A percentile compares a stretch with the other conserved stretches of the same genome.
phyloP scores from a whole-genome alignment of 2,329 filamentous ascomycete genomes.

The Fusarium sp. region DNA sequence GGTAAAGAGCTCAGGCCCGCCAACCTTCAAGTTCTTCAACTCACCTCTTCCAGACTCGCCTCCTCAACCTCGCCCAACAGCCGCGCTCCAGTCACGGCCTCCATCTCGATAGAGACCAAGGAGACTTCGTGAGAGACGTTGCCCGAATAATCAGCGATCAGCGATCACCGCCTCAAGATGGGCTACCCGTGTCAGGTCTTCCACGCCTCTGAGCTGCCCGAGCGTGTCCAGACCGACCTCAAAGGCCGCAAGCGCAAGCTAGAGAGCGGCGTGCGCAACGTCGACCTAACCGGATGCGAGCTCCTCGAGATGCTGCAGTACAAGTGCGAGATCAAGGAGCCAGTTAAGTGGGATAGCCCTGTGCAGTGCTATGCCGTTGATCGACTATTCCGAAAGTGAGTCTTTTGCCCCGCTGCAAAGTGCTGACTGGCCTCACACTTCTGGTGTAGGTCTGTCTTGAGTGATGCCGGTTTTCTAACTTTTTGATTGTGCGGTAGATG shows the following conservation, averaged over 20 bases:
- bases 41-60: constrained; percentile 69
- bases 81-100: constrained; percentile 57
- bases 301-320: constrained; percentile 70
- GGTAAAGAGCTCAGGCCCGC: constrained; percentile 25
- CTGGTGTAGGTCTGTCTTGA: background rate
- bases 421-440: background rate
- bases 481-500: constrained; percentile 58
- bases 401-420: background rate
- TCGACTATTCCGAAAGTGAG: constrained; percentile 70
- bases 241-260: constrained; percentile 65
- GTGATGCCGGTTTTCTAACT: constrained; percentile 5
- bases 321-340: constrained; percentile 65
- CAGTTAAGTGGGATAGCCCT: constrained; percentile 56
- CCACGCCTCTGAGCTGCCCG: constrained; percentile 61
- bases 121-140: background rate
- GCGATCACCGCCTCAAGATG: constrained; percentile 54
- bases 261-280: constrained; percentile 47
- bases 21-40: constrained; percentile 33
- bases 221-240: constrained; percentile 59
- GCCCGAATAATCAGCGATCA: background rate
- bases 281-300: constrained; percentile 66
- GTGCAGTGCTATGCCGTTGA: constrained; percentile 68
- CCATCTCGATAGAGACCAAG: constrained; percentile 40
- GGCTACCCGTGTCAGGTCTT: constrained; percentile 68
- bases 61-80: constrained; percentile 67